Base-by-base conservation (phyloP, 306 rosid species). In the Medicago lupulina region DNA sequence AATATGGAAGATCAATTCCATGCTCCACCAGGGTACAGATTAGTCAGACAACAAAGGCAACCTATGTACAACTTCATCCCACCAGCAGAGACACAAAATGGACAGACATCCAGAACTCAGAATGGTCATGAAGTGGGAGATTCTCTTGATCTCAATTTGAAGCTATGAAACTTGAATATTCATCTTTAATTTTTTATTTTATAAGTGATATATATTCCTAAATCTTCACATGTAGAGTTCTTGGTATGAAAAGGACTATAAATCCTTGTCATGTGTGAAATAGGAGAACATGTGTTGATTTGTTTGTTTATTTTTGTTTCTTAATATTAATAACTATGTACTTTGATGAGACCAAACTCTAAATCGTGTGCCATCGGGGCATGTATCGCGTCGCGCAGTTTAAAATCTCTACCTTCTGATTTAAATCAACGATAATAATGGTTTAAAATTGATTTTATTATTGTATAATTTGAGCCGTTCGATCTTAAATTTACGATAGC, bases 121-220 rank as follows among this genome's bases (percentile, higher is more conserved):
- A 85, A 78, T 78, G 50, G 43, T 67, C 70, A 78, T 61, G 86
- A 75, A 34, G 83, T 58, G 51, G 81, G 73, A 79, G 92, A 83
- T 81, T 83, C 17, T 71, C 69, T 89, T 72, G 97, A 93, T 84
- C 96, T 93, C 54, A 88, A 83, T 80, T 85, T 93, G 87, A 93
- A 88, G 83, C 83, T 93, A 46, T 89, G 76, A 70, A 67, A 83
- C 85, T 49, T 43, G 60, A 64, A 28, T 74, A n/a, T 72, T 57
- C 73, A 31, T 49, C 67, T 66, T 63, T 70, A 34, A 17, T 23
- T 43, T 67, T 55, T 38, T 19, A 60, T 55, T 63, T 59, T 19
- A 66, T 63, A 68, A 57, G 40, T 74, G 64, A 85, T 67, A 76
- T 77, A 77, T 85, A 50, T 82, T 66, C 73, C 77, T 79, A 70